Percentiles rank a stretch among this genome's conserved stretches.
Conservation (phyloP, 805 yeast genomes). For the Suhomyces sp. region DNA sequence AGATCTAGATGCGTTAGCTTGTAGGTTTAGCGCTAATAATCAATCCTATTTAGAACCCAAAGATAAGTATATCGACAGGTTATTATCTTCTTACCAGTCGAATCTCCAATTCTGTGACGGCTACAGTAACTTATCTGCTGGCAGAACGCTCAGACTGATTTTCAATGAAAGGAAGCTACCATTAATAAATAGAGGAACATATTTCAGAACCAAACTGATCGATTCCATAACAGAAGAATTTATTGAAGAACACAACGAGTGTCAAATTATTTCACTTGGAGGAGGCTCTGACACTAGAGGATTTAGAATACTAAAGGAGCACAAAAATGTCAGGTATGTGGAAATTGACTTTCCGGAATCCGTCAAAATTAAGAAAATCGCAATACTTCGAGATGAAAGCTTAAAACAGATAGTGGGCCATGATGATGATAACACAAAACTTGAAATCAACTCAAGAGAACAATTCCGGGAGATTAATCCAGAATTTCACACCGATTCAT, state of each 20-base stretch:
- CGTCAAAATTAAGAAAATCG: slow-evolving; percentile 47
- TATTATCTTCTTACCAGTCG: slow-evolving; percentile 35
- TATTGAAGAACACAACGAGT: slow-evolving; percentile 22
- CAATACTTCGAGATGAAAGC: slow-evolving; percentile 34
- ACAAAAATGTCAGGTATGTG: slow-evolving; percentile 38
- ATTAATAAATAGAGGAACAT: slow-evolving; percentile 69
- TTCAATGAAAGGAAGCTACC: slow-evolving; percentile 53
- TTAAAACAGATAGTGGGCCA: slow-evolving; percentile 25
- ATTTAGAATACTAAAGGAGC: slow-evolving; percentile 44
- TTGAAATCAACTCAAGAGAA: slow-evolving; percentile 14
- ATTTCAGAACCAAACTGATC: slow-evolving; percentile 54
- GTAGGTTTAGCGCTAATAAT: slow-evolving; percentile 52
- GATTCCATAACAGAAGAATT: slow-evolving; percentile 47
- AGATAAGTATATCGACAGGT: slow-evolving; percentile 34
- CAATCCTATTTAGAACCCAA: slow-evolving; percentile 45
- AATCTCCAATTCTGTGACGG: slow-evolving; percentile 40
- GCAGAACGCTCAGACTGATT: slow-evolving; percentile 36
- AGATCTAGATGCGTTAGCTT: slow-evolving; percentile 69
- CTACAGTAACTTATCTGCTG: slow-evolving; percentile 37
- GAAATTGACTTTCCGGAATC: slow-evolving; percentile 67
- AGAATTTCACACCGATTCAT: slow-evolving; percentile 37
- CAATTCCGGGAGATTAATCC: slow-evolving; percentile 23
- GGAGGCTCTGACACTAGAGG: slow-evolving; percentile 78
- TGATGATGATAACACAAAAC: slow-evolving; percentile 4
- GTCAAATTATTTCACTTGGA: slow-evolving; percentile 69